Evolutionary conservation across 208 protist species (phyloP).

Genomic region (Acanthamoeba royreba): DNA sequence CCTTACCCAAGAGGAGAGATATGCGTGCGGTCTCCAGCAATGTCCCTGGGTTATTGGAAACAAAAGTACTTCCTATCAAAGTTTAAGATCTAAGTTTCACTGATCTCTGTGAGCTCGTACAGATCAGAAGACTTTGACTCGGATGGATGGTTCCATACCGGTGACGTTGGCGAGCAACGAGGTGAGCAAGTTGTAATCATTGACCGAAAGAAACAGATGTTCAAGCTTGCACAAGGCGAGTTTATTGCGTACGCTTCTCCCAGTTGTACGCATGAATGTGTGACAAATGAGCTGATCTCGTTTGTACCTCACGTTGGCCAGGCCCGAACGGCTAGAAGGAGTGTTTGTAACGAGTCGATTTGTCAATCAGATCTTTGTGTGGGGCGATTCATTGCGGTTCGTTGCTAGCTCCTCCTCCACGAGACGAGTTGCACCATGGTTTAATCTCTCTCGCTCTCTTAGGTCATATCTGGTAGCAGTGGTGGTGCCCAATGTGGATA

Average conservation of each 20-base stretch:
- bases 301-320: background rate
- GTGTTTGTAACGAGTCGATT: background rate
- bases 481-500: background rate
- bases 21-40: background rate
- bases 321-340: background rate
- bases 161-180: background rate
- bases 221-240: conserved; percentile 29
- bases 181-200: background rate
- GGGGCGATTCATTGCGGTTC: background rate
- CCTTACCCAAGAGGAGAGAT: background rate
- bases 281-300: too few species aligned
- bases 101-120: too few species aligned
- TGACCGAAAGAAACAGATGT: conserved; percentile 42
- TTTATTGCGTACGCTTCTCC: background rate
- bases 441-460: too few species aligned
- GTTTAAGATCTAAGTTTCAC: too few species aligned
- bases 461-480: background rate
- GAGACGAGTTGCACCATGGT: too few species aligned
- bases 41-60: conserved; percentile 52
- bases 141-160: conserved; percentile 29
- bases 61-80: too few species aligned
- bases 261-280: too few species aligned
- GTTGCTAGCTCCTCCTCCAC: background rate
- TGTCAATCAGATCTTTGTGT: conserved; percentile 4
- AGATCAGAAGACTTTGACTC: conserved; percentile 11